Evolutionary conservation across 1,139 yeast genomes (phyloP), one percentile per base, ranked within the genome.

Genomic region (Geotrichum macrosporum): DNA sequence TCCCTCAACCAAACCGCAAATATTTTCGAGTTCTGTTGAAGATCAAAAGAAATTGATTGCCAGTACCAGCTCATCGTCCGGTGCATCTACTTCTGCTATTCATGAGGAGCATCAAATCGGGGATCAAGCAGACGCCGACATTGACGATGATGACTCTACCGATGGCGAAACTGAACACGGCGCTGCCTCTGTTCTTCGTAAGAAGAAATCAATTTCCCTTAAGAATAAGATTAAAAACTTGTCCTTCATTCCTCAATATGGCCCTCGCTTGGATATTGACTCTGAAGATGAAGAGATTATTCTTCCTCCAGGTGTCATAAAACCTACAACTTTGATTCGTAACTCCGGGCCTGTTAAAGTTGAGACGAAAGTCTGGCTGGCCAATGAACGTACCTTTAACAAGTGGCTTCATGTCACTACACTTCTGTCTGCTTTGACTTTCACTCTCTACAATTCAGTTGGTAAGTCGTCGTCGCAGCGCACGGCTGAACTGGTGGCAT

Each of bases 281-380:
- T 82, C 94, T 2, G 97, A 89, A 65, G 96, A 86, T 52, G 87
- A 81, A 57, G 96, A 89, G 63, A 76, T 87, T 39, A 80, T 76
- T 30, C 71, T 92, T 50, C 98, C 98, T 5, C 80, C 85, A 4
- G 97, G 97, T 20, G 97, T 92, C 15, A 72, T 74, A 43, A 84
- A 82, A 62, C 98, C 98, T 44, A 79, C 76, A 10, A 70, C 74
- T 42, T 78, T 84, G 68, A 74, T 92, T 59, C 85, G 89, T 62
- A 88, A 88, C 63, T 81, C 92, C 31, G 96, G 96, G 5, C 94
- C 96, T 2, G 77, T 88, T 50, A 88, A 84, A 66, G 88, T 92
- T 48, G 98, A 92, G 70, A 94, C 97, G 29, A 92, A 92, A 65
- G 98, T 92, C 32, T 92, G 98, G 97, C 73, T 92, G 53, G 98